Conservation (phyloP, 106 monocot genomes). For the Dendrobium officinale region DNA sequence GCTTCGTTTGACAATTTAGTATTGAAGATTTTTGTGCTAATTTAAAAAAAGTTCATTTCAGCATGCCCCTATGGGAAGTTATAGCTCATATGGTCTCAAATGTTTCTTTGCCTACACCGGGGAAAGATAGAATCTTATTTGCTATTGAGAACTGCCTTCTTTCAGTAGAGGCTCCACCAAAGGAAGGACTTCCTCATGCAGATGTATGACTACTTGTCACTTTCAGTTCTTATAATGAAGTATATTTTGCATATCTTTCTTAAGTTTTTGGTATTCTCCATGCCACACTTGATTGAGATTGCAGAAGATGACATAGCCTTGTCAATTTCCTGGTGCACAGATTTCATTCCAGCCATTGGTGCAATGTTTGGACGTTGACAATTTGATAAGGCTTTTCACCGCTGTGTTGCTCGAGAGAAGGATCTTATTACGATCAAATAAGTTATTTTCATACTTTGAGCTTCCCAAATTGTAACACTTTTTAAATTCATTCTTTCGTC, state of each 20-base stretch:
- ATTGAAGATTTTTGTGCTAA: conserved; percentile 11
- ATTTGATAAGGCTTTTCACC: conserved; percentile 86
- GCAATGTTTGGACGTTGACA: conserved; percentile 96
- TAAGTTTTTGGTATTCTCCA: neutral
- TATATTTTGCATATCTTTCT: neutral
- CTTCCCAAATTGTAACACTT: neutral
- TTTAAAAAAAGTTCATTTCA: conserved; percentile 28
- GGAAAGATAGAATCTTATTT: conserved; percentile 83
- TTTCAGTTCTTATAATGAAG: conserved; percentile 8
- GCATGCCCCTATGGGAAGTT: conserved; percentile 89
- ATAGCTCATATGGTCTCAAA: conserved; percentile 80
- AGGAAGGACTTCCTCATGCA: conserved; percentile 91
- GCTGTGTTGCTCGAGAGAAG: conserved; percentile 95
- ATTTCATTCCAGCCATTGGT: conserved; percentile 97
- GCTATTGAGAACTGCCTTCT: conserved; percentile 77
- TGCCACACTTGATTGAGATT: neutral
- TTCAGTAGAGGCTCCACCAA: conserved; percentile 83
- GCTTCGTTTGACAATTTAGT: neutral
- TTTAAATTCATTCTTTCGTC: neutral
- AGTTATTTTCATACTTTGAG: conserved; percentile 36
- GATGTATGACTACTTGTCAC: conserved; percentile 48
- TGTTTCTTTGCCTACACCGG: conserved; percentile 84
- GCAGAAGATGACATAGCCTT: neutral
- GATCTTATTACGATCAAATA: conserved; percentile 95
- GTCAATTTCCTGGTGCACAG: conserved; percentile 38